These are phyloP conservation scores for Manihot esculenta DNA, from an alignment of 441 rosid species.

Conservation along the genomic window DNA sequence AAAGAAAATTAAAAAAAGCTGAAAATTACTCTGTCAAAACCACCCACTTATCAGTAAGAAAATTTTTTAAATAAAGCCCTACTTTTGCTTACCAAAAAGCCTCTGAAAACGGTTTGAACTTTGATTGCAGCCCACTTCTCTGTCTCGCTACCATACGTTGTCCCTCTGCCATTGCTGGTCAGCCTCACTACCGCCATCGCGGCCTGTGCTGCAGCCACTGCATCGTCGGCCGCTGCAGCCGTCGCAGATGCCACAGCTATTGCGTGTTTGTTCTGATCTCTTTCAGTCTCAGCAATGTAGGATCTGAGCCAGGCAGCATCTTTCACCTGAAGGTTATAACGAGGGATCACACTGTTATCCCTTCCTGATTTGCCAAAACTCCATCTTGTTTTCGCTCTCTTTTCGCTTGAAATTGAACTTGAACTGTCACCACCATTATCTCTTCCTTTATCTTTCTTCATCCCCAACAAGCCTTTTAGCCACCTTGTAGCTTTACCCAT, in stretches of 20 bases:
- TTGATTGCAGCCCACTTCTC: slow-evolving; percentile 30
- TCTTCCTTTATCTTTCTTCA: slow-evolving; percentile 54
- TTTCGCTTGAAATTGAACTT: slow-evolving; percentile 26
- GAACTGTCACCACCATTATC: slow-evolving; percentile 23
- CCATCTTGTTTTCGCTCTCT: slow-evolving; percentile 48
- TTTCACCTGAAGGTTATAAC: slow-evolving; percentile 22
- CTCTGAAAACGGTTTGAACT: slow-evolving; percentile 34
- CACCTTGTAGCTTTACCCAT: slow-evolving; percentile 91
- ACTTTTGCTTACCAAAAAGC: slow-evolving; percentile 50
- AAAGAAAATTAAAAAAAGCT: neutral
- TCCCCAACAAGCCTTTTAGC: slow-evolving; percentile 76
- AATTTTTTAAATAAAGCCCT: too few relatives aligned
- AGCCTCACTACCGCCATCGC: slow-evolving; percentile 39
- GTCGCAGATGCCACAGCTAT: slow-evolving; percentile 70
- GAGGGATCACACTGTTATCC: slow-evolving; percentile 20
- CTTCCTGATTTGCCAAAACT: slow-evolving; percentile 45
- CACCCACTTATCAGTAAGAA: too few relatives aligned
- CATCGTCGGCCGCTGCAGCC: slow-evolving; percentile 52
- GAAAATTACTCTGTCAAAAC: neutral
- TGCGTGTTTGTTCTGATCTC: slow-evolving; percentile 92
- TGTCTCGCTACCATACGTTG: slow-evolving; percentile 22
- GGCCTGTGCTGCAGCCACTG: slow-evolving; percentile 65
- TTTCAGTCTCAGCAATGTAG: slow-evolving; percentile 57
- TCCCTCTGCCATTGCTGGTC: slow-evolving; percentile 31
- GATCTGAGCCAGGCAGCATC: slow-evolving; percentile 71